Conservation (phyloP, 108 stramenopile genomes). For the Cyclotella kingstonii region DNA sequence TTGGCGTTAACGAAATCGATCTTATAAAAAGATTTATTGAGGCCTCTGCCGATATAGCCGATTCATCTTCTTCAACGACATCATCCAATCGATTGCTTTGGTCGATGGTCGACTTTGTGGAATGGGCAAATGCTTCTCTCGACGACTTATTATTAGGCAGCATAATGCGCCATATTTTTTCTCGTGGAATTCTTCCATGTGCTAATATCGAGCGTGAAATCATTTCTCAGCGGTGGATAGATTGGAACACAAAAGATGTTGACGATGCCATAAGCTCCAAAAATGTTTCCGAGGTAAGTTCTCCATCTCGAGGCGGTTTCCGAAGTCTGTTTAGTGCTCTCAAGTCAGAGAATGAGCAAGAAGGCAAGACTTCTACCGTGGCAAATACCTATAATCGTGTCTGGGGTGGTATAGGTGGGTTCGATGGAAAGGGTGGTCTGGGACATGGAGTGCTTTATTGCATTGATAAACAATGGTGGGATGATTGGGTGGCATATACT, state of each 20-base stretch:
- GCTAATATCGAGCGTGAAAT: conserved; percentile 58
- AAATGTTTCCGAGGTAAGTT: background rate
- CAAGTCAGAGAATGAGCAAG: conserved; percentile 6
- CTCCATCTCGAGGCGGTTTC: conserved; percentile 15
- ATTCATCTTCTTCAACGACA: background rate
- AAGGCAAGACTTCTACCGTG: background rate
- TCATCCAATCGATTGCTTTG: conserved; percentile 11
- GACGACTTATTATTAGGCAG: conserved; percentile 59
- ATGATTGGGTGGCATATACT: conserved; percentile 67
- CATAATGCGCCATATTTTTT: conserved; percentile 65
- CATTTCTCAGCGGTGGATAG: conserved; percentile 60
- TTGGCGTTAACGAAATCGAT: conserved; percentile 2
- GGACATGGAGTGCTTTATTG: conserved; percentile 81
- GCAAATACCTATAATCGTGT: conserved; percentile 1
- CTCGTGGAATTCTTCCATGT: conserved; percentile 59
- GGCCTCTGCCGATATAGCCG: background rate
- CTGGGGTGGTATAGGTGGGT: conserved; percentile 81
- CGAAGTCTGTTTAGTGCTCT: conserved; percentile 19
- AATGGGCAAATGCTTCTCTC: conserved; percentile 53
- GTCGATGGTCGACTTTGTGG: conserved; percentile 48
- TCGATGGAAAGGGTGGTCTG: conserved; percentile 72
- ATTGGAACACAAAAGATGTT: conserved; percentile 57
- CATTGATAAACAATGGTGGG: conserved; percentile 81
- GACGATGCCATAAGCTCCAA: conserved; percentile 1
- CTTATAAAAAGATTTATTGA: conserved; percentile 8